phyloP scores from a whole-genome alignment of 2,329 filamentous ascomycete species.

The Fusarium irregulare region DNA sequence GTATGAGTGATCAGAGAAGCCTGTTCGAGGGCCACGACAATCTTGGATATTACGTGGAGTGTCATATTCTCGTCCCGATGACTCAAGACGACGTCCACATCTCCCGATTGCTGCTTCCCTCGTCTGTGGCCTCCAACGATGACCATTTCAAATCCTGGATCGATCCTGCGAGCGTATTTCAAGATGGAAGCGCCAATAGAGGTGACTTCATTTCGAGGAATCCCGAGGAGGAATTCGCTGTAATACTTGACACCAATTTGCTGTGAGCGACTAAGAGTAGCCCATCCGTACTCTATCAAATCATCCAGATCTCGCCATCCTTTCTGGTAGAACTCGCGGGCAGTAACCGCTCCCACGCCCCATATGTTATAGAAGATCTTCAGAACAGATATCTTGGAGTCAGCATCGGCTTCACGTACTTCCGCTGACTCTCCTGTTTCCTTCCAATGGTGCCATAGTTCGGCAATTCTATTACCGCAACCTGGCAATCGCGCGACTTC shows the following conservation, averaged over 20 bases:
- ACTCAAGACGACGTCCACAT: conserved; percentile 87
- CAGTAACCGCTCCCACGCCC: conserved; percentile 88
- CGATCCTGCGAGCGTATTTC: conserved; percentile 72
- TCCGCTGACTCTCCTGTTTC: conserved; percentile 70
- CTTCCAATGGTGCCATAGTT: conserved; percentile 81
- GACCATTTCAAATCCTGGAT: conserved; percentile 64
- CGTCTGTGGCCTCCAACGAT: conserved; percentile 86
- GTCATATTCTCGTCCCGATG: conserved; percentile 80
- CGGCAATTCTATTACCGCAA: conserved; percentile 82
- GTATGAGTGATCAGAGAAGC: conserved; percentile 83
- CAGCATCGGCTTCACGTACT: conserved; percentile 70
- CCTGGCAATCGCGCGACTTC: conserved; percentile 74
- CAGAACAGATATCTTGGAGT: conserved; percentile 73
- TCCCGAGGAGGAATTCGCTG: conserved; percentile 80
- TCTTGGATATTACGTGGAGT: conserved; percentile 73
- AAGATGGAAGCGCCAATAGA: conserved; percentile 73
- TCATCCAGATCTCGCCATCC: conserved; percentile 89
- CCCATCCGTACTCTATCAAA: conserved; percentile 85
- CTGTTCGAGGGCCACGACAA: conserved; percentile 77
- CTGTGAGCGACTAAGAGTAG: conserved; percentile 78
- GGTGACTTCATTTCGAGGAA: conserved; percentile 80
- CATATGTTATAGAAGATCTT: conserved; percentile 84
- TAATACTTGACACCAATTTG: conserved; percentile 96
- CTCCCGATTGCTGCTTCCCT: conserved; percentile 78
- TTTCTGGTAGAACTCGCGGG: conserved; percentile 81